Evolutionary conservation across 768 basidiomycete species (phyloP).

Genomic region (Antrodiella citrinella): DNA sequence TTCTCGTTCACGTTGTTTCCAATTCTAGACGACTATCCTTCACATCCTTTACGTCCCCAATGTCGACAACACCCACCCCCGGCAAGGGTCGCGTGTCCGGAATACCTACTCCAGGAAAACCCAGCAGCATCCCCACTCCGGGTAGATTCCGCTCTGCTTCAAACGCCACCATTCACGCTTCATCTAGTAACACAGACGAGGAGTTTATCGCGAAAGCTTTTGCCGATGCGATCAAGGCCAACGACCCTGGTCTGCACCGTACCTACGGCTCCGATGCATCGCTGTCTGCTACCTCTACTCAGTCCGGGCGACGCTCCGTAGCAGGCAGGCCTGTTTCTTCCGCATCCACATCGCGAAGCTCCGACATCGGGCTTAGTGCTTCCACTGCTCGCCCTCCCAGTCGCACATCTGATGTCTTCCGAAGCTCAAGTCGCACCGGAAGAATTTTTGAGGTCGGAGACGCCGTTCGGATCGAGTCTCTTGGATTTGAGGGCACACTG

Average conservation of each 20-base stretch:
- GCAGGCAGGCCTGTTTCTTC: slow-evolving; percentile 56
- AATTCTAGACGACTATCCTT: slow-evolving; percentile 1
- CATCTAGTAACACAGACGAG: slow-evolving; percentile 32
- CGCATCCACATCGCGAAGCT: slow-evolving; percentile 41
- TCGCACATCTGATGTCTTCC: slow-evolving; percentile 57
- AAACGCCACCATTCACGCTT: slow-evolving; percentile 23
- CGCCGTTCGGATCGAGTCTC: slow-evolving; percentile 76
- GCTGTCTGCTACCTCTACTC: slow-evolving; percentile 30
- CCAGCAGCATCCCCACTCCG: slow-evolving; percentile 57
- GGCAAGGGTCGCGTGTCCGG: slow-evolving; percentile 33
- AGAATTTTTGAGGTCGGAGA: slow-evolving; percentile 65
- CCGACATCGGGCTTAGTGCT: slow-evolving; percentile 21
- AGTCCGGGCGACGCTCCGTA: slow-evolving; percentile 35
- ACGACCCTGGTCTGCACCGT: slow-evolving; percentile 71
- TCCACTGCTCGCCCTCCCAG: slow-evolving; percentile 47
- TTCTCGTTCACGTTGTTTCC: background rate
- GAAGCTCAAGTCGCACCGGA: slow-evolving; percentile 37
- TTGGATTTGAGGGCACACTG: slow-evolving; percentile 82
- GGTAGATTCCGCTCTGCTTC: slow-evolving; percentile 66
- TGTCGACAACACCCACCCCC: slow-evolving; percentile 35
- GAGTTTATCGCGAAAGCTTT: slow-evolving; percentile 67
- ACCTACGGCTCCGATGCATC: slow-evolving; percentile 36
- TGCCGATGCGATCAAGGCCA: slow-evolving; percentile 70
- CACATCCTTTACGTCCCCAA: slow-evolving; percentile 16
- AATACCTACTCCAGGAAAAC: slow-evolving; percentile 40